Base-by-base conservation (phyloP, 805 yeast genomes). In the Starmerella kuoi region DNA sequence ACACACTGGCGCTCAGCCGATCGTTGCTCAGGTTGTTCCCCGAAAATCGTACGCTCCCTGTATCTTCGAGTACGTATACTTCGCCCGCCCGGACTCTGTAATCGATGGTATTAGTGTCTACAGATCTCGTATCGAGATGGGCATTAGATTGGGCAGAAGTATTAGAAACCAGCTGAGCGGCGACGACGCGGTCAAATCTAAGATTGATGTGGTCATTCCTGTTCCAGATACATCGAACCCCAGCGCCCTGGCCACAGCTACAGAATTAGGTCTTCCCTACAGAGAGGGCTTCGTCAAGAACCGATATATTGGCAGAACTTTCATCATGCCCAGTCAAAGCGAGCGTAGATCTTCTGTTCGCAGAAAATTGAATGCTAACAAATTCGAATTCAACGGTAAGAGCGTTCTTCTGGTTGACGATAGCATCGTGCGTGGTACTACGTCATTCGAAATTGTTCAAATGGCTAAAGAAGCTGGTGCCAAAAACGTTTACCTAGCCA, bases 401-500 rank as follows among this genome's bases (percentile, higher is more conserved):
- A 77, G 77, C 48, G 97, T 91, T 19, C 67, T 91, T 49, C 71
- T 91, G 41, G 96, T 91, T 34, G 98, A 91, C 63, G 98, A 91
- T 63, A 85, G 96, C 22, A 88, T 91, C 51, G 98, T 91, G 8
- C 77, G 98, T 61, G 98, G 98, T 49, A 91, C 98, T 18, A 91
- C 98, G 2, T 86, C 96, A 5, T 81, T 76, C 61, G 98, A 91
- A 66, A 91, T 91, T 51, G 94, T 91, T 26, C 80, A 77, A 52
- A 91, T 91, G 98, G 98, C 98, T n/a, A 74, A 81, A 54, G 98
- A 91, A 62, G 95, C 97, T 4, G 98, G 98, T 45, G 98, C 98
- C 35, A 77, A 74, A 47, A 79, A 77, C 54, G 98, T 91, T n/a
- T 88, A 75, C 60, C 80, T 91, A 61, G 98, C 98, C 0, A 83